A percentile compares a stretch with the other conserved stretches of the same genome.
Conservation (phyloP, 371 early-diverging fungal species). For the Mortierella sp. region DNA sequence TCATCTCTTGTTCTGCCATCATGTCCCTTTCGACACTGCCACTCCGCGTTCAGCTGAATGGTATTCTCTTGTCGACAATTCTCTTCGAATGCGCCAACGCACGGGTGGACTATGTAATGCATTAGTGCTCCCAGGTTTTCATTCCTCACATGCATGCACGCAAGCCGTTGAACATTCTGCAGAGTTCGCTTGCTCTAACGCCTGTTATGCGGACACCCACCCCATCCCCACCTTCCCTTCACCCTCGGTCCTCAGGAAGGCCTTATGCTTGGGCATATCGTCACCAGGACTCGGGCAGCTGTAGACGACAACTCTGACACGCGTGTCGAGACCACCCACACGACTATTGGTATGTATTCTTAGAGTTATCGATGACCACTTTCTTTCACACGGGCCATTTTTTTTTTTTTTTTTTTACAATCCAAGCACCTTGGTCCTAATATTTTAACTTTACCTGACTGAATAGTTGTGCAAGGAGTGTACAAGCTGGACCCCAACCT, state of each 20-base stretch:
- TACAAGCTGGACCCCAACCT: slow-evolving; percentile 46
- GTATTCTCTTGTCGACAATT: slow-evolving; percentile 45
- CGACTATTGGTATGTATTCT: slow-evolving; percentile 33
- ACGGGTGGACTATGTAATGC: slow-evolving; percentile 37
- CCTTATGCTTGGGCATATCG: slow-evolving; percentile 35
- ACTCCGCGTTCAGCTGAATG: slow-evolving; percentile 46
- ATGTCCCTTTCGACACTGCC: slow-evolving; percentile 8
- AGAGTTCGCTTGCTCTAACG: not conserved
- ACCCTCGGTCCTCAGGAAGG: slow-evolving; percentile 25
- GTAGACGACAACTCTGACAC: slow-evolving; percentile 47
- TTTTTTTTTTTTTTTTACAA: not conserved
- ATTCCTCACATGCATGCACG: too few relatives aligned
- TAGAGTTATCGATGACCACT: not conserved
- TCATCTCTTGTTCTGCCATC: too few relatives aligned
- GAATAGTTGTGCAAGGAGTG: slow-evolving; percentile 44
- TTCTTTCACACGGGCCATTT: not conserved
- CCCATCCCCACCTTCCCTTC: not conserved
- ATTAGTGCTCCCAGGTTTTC: too few relatives aligned
- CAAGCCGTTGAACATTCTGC: too few relatives aligned
- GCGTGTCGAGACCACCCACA: slow-evolving; percentile 34
- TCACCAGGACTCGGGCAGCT: slow-evolving; percentile 33
- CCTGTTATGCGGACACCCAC: not conserved
- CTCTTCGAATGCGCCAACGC: slow-evolving; percentile 53
- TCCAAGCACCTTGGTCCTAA: not conserved
- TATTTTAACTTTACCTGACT: not conserved